Evolutionary conservation across 1,284 basidiomycete species (phyloP), one percentile per base, ranked within the genome.

Genomic region (Sporisorium exsertum): DNA sequence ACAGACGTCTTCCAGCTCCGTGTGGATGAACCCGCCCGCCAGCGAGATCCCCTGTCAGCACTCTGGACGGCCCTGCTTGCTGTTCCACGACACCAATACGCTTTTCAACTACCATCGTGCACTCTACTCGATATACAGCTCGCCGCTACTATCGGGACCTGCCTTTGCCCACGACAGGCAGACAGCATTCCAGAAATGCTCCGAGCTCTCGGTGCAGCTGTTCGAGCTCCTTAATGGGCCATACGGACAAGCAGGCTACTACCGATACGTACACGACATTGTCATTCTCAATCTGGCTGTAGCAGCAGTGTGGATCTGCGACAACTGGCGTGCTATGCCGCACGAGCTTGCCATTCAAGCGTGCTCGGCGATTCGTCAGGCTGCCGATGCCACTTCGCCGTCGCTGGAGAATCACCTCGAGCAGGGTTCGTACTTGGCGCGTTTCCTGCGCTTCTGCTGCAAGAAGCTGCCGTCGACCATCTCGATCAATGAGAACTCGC

Each of bases 401-500:
- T 60, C 69, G 24, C 26, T 77, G 56, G 73, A 77, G 54, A 55
- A 72, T 29, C 65, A 72, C 35, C 53, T 77, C 29, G 73, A 77
- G 35, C 73, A 77, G 43, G 73, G 73, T 2, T 72, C 69, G 15
- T 77, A 77, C 42, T 57, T 77, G 20, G 68, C 73, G 6, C 65
- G 73, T 16, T 77, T 77, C 61, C 24, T 77, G 59, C 65, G 73
- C 9, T 77, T 77, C 56, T 77, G 73, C 53, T 72, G 64, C 65
- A 77, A 72, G 52, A 77, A 77, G 69, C 53, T 77, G 64, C 73
- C 73, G 5, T 72, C 68, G 20, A 77, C 69, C 50, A 68, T 77
- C 35, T 77, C 73, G 47, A 77, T 77, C 69, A 68, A 72, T n/a
- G 73, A 77, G 47, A 77, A 77, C 53, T 77, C 73, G 65, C 73